These are phyloP conservation scores for Talaromyces thailandensis DNA, from an alignment of 495 filamentous ascomycete genomes.

Conservation along the genomic window DNA sequence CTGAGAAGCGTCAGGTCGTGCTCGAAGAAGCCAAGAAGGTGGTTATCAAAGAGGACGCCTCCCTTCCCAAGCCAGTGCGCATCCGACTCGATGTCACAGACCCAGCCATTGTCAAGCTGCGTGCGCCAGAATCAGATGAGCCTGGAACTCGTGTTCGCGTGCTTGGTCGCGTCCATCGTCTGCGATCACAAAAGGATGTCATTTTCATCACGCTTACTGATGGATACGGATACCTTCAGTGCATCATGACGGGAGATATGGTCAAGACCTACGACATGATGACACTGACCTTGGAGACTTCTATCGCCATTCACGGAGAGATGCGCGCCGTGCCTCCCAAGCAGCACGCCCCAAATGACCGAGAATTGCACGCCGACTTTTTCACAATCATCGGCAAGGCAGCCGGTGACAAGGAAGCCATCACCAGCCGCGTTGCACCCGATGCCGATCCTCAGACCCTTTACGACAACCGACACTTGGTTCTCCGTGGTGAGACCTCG, in stretches of 20 bases:
- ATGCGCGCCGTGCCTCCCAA: conserved; percentile 76
- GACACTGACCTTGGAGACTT: conserved; percentile 81
- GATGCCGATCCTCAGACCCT: conserved; percentile 77
- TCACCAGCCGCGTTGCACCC: conserved; percentile 79
- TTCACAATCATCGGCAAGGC: conserved; percentile 79
- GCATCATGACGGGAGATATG: conserved; percentile 72
- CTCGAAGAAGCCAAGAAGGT: conserved; percentile 88
- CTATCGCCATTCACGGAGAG: conserved; percentile 79
- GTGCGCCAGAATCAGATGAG: conserved; percentile 34
- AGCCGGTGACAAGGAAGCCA: conserved; percentile 83
- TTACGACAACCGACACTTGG: conserved; percentile 81
- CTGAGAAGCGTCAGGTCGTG: conserved; percentile 53
- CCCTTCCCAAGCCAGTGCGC: conserved; percentile 67
- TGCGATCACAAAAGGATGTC: conserved; percentile 77
- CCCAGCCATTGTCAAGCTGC: conserved; percentile 50
- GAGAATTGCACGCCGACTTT: conserved; percentile 92
- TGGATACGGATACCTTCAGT: conserved; percentile 86
- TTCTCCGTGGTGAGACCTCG: conserved; percentile 79
- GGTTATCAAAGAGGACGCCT: conserved; percentile 67
- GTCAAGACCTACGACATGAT: conserved; percentile 89
- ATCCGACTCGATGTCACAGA: conserved; percentile 65
- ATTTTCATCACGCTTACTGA: conserved; percentile 83
- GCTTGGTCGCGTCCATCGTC: conserved; percentile 74
- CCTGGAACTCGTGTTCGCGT: conserved; percentile 75
- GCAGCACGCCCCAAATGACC: conserved; percentile 71